Evolutionary conservation across 148 eudicot species (phyloP), one percentile per base, ranked within the genome.

Genomic region (Selenicereus undatus): DNA sequence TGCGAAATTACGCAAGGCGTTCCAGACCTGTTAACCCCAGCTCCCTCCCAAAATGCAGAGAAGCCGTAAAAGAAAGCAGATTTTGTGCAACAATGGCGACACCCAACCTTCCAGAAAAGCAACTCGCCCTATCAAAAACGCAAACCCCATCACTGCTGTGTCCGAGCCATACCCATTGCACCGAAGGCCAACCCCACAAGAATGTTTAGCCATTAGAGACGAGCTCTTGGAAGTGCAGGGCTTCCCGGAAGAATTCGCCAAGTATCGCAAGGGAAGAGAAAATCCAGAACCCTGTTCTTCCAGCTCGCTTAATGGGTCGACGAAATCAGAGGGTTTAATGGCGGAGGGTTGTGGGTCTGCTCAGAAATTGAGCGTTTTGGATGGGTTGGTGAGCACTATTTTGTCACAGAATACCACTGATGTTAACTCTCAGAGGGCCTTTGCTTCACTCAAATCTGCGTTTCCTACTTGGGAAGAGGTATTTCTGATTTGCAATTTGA

Each of bases 331-430:
- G 80, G 74, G 26, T 66, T 14, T 5, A 18, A 76, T 74, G 54
- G 84, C 14, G 35, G 65, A 39, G 64, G 75, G 27, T 45, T 78
- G 52, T 51, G 81, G 58, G 70, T 42, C 65, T 5, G 74, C 24
- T 52, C 83, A 75, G 77, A 93, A 91, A 78, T 60, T 86, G 76
- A 92, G 88, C 74, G 98, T 94, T 45, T 84, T 94, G 88, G 97
- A 94, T 74, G 98, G 98, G 71, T 78, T 94, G 35, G 89, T 92
- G 73, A 89, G 88, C 73, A 88, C 83, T 21, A 76, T 94, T 75
- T 78, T 94, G 65, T 94, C 98, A 0, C 97, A 94, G 85, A 94
- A 92, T 75, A 94, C 98, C 22, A 91, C 97, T 70, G 98, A 94
- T 84, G 83, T 77, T 43, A 94, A 94, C 50, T 91, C 98, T 42